Evolutionary conservation across 352 stramenopile species (phyloP).

Genomic region (Phytopythium boreale): DNA sequence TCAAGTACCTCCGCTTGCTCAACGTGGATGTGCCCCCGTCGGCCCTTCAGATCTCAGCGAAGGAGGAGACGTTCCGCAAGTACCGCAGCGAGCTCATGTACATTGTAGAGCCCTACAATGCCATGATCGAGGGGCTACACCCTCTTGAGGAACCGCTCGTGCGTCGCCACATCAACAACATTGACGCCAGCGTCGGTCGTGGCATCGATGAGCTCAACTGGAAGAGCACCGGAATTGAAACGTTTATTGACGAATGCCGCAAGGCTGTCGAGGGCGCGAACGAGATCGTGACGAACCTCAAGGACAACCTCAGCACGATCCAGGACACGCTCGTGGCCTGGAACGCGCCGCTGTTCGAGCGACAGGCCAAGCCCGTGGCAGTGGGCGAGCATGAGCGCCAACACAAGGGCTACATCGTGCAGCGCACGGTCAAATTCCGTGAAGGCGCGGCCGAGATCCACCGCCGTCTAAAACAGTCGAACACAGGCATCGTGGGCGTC

Average conservation of each 20-base stretch:
- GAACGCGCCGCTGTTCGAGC: constrained; percentile 93
- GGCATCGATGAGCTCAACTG: constrained; percentile 96
- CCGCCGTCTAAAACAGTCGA: constrained; percentile 94
- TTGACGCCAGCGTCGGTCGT: constrained; percentile 91
- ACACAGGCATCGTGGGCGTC: constrained; percentile 91
- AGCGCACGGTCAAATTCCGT: constrained; percentile 94
- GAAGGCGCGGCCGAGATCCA: constrained; percentile 96
- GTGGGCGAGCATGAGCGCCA: constrained; percentile 95
- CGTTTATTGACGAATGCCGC: constrained; percentile 93
- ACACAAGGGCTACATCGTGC: constrained; percentile 92
- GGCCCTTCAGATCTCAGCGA: constrained; percentile 94
- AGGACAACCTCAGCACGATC: constrained; percentile 95
- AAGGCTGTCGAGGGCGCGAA: constrained; percentile 87
- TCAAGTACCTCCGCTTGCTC: constrained; percentile 97
- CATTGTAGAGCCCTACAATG: constrained; percentile 98
- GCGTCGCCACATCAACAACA: constrained; percentile 94
- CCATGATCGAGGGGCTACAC: constrained; percentile 94
- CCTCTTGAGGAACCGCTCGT: constrained; percentile 96
- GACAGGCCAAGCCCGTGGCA: constrained; percentile 94
- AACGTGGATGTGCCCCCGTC: constrained; percentile 94
- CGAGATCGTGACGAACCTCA: constrained; percentile 94
- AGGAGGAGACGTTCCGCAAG: constrained; percentile 94
- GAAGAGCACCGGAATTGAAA: constrained; percentile 91
- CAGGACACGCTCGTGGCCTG: constrained; percentile 92
- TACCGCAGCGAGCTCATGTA: constrained; percentile 97